phyloP scores from a whole-genome alignment of 257 asterid genomes.

The Solanum bulbocastanum region DNA sequence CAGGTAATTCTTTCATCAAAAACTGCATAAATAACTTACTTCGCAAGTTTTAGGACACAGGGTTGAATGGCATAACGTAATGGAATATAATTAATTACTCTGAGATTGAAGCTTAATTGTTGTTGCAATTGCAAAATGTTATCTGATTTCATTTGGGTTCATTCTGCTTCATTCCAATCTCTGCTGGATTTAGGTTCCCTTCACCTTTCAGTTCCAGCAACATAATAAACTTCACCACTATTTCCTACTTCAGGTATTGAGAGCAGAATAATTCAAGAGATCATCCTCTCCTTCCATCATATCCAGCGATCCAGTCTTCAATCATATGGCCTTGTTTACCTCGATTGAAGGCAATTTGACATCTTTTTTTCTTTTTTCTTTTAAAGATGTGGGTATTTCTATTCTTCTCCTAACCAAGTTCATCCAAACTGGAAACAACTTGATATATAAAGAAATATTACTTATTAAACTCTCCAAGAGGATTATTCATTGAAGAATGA shows the following conservation, averaged over 20 bases:
- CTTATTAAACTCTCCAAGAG: neutral
- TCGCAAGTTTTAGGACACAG: neutral
- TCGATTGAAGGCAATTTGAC: neutral
- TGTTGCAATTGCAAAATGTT: neutral
- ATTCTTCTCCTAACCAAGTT: neutral
- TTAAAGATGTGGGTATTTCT: neutral
- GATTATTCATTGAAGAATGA: neutral
- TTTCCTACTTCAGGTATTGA: neutral
- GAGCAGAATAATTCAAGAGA: neutral
- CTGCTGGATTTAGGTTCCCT: neutral
- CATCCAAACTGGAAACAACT: neutral
- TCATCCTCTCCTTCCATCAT: neutral
- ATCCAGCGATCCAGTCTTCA: neutral
- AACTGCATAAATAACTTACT: neutral
- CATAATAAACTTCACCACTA: neutral
- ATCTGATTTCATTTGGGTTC: neutral
- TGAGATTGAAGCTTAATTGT: neutral
- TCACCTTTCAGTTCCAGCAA: neutral
- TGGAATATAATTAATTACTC: neutral
- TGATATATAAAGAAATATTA: neutral
- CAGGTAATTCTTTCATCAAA: slow-evolving; percentile 43
- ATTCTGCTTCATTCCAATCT: neutral
- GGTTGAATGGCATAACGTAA: neutral
- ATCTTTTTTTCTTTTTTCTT: neutral
- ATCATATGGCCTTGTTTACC: neutral